Base-by-base conservation (phyloP, 306 rosid species). In the Begonia fuchsioides region DNA sequence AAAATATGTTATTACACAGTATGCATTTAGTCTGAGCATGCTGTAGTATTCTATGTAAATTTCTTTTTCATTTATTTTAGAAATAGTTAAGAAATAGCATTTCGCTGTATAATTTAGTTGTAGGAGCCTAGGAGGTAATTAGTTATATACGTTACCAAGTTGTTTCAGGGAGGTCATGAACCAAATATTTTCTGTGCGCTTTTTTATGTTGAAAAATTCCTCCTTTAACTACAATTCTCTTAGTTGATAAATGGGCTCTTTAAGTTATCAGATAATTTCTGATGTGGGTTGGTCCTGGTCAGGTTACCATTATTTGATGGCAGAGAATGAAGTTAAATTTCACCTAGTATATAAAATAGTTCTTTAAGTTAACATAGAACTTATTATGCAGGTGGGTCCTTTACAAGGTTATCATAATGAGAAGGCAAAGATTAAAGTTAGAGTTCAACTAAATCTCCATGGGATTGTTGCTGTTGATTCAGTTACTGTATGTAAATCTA, bases 261-360 rank as follows among this genome's bases (percentile, higher is more conserved):
- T 52, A 16, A 39, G 17, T 13, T 19, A 17, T 44, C 1, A n/a
- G 32, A 51, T 39, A 14, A 38, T 44, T 55, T n/a, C 13, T 49
- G 38, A 38, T 65, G 69, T 74, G 86, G 96, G 73, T 92, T 69
- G 98, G 94, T 61, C 93, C 96, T 71, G 82, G 69, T 73, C 55
- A 48, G 76, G 74, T 51, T 65, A 71, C 60, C 65, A 58, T 46
- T 70, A 77, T 13, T 62, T 71, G 43, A 81, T 77, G 66, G 43
- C 73, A 49, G 82, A 68, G 76, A 59, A 82, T 60, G 85, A 92
- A 75, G 86, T 79, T 56, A 86, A 67, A 77, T 72, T 79, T 62
- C 63, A 59, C 38, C 68, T 92, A 69, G 3, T 32, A 16, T 44
- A 48, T 17, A 47, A 54, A 26, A 44, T 39, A 7, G 32, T 43